Base-by-base conservation (phyloP, 2,329 filamentous ascomycete species). In the Fusarium anthophilum region DNA sequence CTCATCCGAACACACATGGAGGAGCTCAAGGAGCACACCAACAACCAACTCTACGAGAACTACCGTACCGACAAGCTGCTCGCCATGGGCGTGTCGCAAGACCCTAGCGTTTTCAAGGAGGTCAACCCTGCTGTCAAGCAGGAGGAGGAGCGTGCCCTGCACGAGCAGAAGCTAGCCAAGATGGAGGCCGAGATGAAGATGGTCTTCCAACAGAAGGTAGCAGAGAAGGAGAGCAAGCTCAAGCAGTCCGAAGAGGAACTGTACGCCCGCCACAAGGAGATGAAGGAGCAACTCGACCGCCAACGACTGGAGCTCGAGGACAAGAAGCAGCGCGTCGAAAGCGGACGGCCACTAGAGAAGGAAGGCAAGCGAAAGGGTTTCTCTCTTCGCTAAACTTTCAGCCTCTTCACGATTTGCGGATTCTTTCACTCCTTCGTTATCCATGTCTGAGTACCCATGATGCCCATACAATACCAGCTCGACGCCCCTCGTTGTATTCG, bases 141-240 rank as follows among this genome's bases (percentile, higher is more conserved):
- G 87, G 96, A 99, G 85, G 96, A 99, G 87, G 96, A 99, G 89
- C 94, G 96, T 80, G 92, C 94, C 75, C 89, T 99, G 78, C 96
- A 99, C 90, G 96, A 99, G 87, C 95, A 98, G 90, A 99, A 99
- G 90, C 94, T 99, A 79, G 94, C 96, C 85, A 99, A 99, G 94
- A 99, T 99, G 96, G 96, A 99, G 86, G 92, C 95, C 81, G 96
- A 99, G 86, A 99, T 99, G 96, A 99, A 99, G 94, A 98, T 98
- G 94, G 96, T 99, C 78, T 99, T 99, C 94, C 96, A 98, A 85
- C 96, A 99, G 84, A 99, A 99, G 93, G 96, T 99, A 38, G 92
- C 94, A 77, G 96, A 99, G 86, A 99, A 99, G 89, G 96, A 99
- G 87, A 98, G 94, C 91, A 99, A 99, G 87, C 89, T 99, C 83